Conservation (phyloP, 257 asterid genomes). For the Solanum sejunctum region DNA sequence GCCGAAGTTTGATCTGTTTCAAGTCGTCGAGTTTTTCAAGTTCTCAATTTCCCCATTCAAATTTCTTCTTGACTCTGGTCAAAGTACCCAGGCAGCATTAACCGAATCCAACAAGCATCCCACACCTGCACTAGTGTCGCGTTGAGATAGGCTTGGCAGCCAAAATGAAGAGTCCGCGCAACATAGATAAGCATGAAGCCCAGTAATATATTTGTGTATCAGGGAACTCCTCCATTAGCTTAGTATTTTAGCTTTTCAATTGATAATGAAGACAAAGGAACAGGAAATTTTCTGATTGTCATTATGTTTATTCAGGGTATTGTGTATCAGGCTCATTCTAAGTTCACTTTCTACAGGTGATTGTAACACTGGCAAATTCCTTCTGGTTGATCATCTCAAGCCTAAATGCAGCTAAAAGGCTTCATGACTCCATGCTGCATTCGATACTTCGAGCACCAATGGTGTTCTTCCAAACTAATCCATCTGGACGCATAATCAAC, state of each 20-base stretch:
- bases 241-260: neutral
- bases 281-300: neutral
- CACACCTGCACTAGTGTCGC: too few species aligned
- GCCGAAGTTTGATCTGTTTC: too few species aligned
- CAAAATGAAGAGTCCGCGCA: too few species aligned
- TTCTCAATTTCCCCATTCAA: too few species aligned
- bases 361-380: slow-evolving; percentile 64
- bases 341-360: slow-evolving; percentile 35
- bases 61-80: too few species aligned
- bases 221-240: neutral
- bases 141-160: too few species aligned
- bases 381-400: slow-evolving; percentile 73
- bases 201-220: neutral
- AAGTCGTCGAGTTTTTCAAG: too few species aligned
- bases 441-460: slow-evolving; percentile 73
- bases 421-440: slow-evolving; percentile 63
- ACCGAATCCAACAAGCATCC: too few species aligned
- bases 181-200: neutral
- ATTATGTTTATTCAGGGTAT: neutral
- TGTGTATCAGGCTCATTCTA: neutral
- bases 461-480: slow-evolving; percentile 84
- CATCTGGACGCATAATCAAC: slow-evolving; percentile 70
- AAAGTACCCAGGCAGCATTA: too few species aligned
- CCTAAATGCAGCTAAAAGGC: slow-evolving; percentile 55
- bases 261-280: neutral